phyloP scores from a whole-genome alignment of 2,329 filamentous ascomycete genomes.

The Fusarium napiforme region DNA sequence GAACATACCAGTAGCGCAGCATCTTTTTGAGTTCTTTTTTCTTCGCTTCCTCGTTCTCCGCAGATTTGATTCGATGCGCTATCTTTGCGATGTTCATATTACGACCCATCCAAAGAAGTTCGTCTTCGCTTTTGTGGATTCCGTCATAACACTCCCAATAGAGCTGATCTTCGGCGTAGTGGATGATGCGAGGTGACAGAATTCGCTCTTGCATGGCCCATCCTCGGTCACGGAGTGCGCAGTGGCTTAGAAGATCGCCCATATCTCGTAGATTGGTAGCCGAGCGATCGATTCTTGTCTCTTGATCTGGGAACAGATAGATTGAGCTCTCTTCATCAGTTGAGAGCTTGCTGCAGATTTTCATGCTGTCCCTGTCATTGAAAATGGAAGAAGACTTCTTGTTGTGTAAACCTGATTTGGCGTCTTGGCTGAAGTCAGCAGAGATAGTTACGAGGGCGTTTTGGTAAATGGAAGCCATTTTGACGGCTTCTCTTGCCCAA shows the following conservation, averaged over 20 bases:
- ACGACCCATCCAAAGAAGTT: background rate
- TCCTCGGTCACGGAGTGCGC: background rate
- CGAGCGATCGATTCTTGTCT: background rate
- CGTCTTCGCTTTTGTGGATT: background rate
- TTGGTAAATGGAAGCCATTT: constrained; percentile 9
- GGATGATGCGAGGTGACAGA: background rate
- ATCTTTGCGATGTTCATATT: background rate
- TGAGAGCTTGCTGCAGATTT: background rate
- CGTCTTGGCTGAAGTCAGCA: background rate
- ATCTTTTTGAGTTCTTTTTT: background rate
- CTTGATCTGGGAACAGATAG: background rate
- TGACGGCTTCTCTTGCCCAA: constrained; percentile 4
- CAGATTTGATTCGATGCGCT: background rate
- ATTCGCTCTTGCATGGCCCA: constrained; percentile 15
- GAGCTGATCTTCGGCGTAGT: constrained; percentile 2
- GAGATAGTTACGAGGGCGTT: constrained; percentile 4
- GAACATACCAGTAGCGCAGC: constrained; percentile 6
- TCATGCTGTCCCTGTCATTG: background rate
- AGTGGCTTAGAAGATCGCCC: background rate
- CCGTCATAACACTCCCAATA: constrained; percentile 13
- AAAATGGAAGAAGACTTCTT: background rate
- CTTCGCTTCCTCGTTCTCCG: background rate
- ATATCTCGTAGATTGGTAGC: background rate
- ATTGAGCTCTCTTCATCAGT: background rate
- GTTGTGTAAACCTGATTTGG: background rate